Evolutionary conservation across 805 yeast genomes (phyloP), one percentile per base, ranked within the genome.

Genomic region (Blastobotrys terrestris): DNA sequence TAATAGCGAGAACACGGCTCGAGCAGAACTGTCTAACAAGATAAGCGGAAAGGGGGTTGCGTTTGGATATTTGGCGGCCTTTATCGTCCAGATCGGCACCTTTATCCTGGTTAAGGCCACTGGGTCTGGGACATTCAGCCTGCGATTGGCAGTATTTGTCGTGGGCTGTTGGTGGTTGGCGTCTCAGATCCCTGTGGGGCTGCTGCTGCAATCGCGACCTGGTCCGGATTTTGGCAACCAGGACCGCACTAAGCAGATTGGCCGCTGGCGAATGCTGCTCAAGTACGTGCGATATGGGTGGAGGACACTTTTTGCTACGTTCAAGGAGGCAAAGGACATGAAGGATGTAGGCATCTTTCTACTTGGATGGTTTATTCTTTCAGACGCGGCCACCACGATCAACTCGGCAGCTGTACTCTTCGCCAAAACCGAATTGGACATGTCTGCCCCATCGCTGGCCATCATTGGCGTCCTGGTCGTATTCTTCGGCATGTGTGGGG

Each of bases 151-250:
- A 0, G 76, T 85, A 15, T 70, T 77, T 8, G 64, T 80, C 31
- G 86, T 86, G 15, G 94, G 94, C 0, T 21, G 78, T 1, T 86
- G 94, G 92, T 87, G 95, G 95, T 64, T 83, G 4, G 53, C 78
- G 1, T 85, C 85, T 72, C 89, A 84, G 60, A 49, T 81, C 2
- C 92, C 92, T 2, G 73, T 85, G 39, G 63, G 70, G 1, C 59
- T 73, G 54, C 67, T 78, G 43, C 65, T 87, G 52, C 71, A 73
- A 44, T 61, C 80, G 3, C 66, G 80, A 13, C 73, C 75, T 0
- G 76, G 76, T 0, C 72, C 72, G 18, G 66, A 67, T 7, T 56
- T 73, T 16, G n/a, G n/a, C n/a, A n/a, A n/a, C n/a, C n/a, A n/a
- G n/a, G n/a, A n/a, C n/a, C n/a, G n/a, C n/a, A n/a, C n/a, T n/a